Percentiles rank a stretch among this genome's conserved stretches.
Evolutionary conservation across 177 flowering plant species (phyloP).

Genomic region (Vitis hybrid): DNA sequence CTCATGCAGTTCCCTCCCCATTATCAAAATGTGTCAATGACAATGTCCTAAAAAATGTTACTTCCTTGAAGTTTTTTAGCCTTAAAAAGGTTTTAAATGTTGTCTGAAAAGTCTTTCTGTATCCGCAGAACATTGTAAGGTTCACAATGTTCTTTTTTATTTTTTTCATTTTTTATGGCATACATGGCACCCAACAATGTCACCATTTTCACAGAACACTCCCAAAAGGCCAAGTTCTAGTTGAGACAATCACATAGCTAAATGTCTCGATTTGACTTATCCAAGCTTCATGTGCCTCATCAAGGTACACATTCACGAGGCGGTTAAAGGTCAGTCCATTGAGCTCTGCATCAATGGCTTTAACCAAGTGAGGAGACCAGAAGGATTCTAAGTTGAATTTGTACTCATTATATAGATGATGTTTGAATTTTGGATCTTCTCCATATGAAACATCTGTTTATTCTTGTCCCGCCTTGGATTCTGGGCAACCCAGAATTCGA

Average conservation of each 20-base stretch:
- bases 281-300: conserved; percentile 28
- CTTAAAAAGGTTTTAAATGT: no score
- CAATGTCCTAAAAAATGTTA: no score
- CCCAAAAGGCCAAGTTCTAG: conserved; percentile 32
- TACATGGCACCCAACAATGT: conserved; percentile 25
- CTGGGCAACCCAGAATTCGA: no score
- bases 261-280: conserved; percentile 14
- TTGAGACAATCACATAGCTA: conserved; percentile 30
- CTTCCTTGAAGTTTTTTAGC: no score
- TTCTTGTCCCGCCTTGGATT: no score
- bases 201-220: conserved; percentile 17
- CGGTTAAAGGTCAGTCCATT: conserved; percentile 19
- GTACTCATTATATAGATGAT: conserved; percentile 24
- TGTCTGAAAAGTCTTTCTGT: neutral
- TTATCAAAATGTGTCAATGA: no score
- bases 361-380: conserved; percentile 37
- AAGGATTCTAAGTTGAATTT: conserved; percentile 34
- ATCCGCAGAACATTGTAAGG: conserved; percentile 9
- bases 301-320: conserved; percentile 35
- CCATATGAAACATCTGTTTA: no score
- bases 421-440: neutral
- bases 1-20: no score
- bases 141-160: conserved; percentile 2
- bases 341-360: conserved; percentile 20
- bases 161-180: conserved; percentile 5